Evolutionary conservation across 192 early-diverging fungal species (phyloP), one percentile per base, ranked within the genome.

Genomic region (Backusella mclennaniae): DNA sequence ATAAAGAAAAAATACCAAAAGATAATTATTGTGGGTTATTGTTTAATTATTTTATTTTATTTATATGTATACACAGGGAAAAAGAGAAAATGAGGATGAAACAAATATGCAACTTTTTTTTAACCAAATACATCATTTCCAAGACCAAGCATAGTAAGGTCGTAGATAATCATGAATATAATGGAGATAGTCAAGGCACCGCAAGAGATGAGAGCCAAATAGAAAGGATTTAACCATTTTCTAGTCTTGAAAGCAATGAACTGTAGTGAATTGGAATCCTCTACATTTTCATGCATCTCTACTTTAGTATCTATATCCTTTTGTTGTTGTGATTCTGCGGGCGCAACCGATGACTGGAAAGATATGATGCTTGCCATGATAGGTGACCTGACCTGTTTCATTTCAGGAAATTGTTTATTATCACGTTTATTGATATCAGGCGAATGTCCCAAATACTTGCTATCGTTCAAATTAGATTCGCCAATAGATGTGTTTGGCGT

Each of bases 131-230:
- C 77, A 69, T 86, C 76, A 41, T 80, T 74, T 38, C 88, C 87
- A 11, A 74, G 23, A 23, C 79, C 89, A 15, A 90, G 73, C 38
- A 84, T 42, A 4, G 85, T 80, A 76, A 91, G 80, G 74, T 89
- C 87, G 63, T 87, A 88, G 14, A 85, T 66, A 46, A 91, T 80
- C 38, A 89, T 84, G 31, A 80, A 83, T 7, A 85, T 44, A 68
- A 88, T 85, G 44, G 42, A 78, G 49, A 46, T 67, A 33, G 35
- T 74, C 77, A 66, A 85, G 80, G 66, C 84, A 71, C 38, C 53
- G 66, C 66, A 79, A 7, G 35, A 77, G 33, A 71, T 33, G 41
- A 21, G 19, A 35, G 75, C 74, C 3, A 68, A 72, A 39, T 67
- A 66, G 21, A 84, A 78, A 4, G 83, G 71, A 44, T 74, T 82